These are phyloP conservation scores for Porpolomopsis calyptriformis DNA, from an alignment of 768 basidiomycete genomes.

Conservation along the genomic window DNA sequence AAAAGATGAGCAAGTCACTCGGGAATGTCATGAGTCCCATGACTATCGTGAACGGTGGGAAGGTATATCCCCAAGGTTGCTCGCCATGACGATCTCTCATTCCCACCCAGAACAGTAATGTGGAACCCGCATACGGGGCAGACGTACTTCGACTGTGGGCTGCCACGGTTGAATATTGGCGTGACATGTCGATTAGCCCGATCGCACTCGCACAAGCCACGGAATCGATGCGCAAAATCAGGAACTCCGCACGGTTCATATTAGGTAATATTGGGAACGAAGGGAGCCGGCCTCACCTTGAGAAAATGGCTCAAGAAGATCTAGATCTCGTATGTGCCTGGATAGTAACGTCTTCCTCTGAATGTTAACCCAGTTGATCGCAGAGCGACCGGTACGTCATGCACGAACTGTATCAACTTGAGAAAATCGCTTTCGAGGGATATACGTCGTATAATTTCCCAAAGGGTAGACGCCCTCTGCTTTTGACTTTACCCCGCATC, in stretches of 20 bases:
- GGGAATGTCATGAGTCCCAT: conserved; percentile 87
- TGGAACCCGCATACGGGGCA: conserved; percentile 71
- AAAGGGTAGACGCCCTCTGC: conserved; percentile 45
- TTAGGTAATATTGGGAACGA: conserved; percentile 61
- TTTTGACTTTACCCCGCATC: conserved; percentile 4
- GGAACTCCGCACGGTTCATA: conserved; percentile 80
- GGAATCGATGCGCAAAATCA: conserved; percentile 71
- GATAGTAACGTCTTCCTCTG: not conserved
- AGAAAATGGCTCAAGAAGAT: conserved; percentile 33
- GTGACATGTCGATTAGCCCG: conserved; percentile 79
- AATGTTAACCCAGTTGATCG: not conserved
- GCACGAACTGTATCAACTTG: conserved; percentile 69
- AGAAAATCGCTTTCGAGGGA: conserved; percentile 51
- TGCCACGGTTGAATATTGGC: conserved; percentile 81
- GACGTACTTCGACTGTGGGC: conserved; percentile 87
- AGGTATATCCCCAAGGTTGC: conserved; percentile 34
- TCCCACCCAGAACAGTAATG: conserved; percentile 47
- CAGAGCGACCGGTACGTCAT: conserved; percentile 83
- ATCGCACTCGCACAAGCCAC: conserved; percentile 64
- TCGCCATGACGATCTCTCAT: not conserved
- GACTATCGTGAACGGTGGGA: conserved; percentile 66
- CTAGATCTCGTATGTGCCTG: conserved; percentile 51
- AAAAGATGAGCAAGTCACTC: conserved; percentile 96
- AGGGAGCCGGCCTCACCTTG: conserved; percentile 17
- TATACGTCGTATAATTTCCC: conserved; percentile 75